Conservation (phyloP, 2,329 filamentous ascomycete species). For the Phaeosphaeria sp. region DNA sequence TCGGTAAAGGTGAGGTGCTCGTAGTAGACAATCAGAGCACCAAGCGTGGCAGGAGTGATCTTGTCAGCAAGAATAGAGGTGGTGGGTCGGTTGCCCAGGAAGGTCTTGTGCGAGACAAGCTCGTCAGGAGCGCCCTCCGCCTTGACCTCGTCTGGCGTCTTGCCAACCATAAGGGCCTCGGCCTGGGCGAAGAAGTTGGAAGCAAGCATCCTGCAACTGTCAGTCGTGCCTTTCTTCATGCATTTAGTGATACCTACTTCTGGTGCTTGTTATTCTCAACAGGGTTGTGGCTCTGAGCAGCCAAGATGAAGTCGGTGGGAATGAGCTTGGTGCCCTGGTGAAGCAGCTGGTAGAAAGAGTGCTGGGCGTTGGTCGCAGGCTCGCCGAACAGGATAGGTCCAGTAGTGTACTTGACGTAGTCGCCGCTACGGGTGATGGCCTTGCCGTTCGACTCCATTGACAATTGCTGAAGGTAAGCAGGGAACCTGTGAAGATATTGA, state of each 20-base stretch:
- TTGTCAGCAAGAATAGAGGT: conserved; percentile 92
- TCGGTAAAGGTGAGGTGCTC: conserved; percentile 98
- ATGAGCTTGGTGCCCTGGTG: conserved; percentile 99
- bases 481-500: conserved; percentile 99
- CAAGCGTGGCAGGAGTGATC: conserved; percentile 92
- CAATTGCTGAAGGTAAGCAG: conserved; percentile 97
- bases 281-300: conserved; percentile 95
- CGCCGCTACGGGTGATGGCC: conserved; percentile 85
- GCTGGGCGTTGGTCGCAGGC: conserved; percentile 98
- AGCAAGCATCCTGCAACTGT: conserved; percentile 72
- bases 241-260: conserved; percentile 58
- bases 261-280: conserved; percentile 92
- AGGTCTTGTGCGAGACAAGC: conserved; percentile 97
- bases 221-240: conserved; percentile 12
- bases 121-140: conserved; percentile 75
- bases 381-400: conserved; percentile 96
- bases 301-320: conserved; percentile 96
- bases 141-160: conserved; percentile 80
- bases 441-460: conserved; percentile 99
- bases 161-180: conserved; percentile 89
- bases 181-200: conserved; percentile 92
- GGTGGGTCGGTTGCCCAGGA: conserved; percentile 95
- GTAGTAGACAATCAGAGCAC: conserved; percentile 97
- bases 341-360: conserved; percentile 99
- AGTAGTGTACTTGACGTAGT: conserved; percentile 96